Evolutionary conservation across 2,329 filamentous ascomycete genomes (phyloP).

Genomic region (Fusarium nodosum): DNA sequence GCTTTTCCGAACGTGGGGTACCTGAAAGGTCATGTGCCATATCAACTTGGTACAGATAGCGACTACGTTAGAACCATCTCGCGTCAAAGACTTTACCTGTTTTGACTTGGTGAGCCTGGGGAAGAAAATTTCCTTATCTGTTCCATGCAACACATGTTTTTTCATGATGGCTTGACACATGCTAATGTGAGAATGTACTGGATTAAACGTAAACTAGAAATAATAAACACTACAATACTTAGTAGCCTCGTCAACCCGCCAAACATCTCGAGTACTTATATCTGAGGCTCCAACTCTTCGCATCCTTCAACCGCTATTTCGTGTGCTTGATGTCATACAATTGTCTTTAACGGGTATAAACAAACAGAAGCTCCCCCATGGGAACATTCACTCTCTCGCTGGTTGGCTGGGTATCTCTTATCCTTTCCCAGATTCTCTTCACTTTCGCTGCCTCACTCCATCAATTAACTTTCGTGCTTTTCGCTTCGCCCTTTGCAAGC

Average conservation of each 20-base stretch:
- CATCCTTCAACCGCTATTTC: conserved; percentile 9
- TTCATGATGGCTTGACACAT: neutral
- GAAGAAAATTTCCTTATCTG: conserved; percentile 32
- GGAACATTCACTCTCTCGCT: conserved; percentile 22
- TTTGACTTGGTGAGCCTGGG: conserved; percentile 25
- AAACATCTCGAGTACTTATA: neutral
- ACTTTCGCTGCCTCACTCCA: neutral
- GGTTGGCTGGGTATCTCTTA: conserved; percentile 9
- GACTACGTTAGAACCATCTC: conserved; percentile 4
- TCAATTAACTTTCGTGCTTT: conserved; percentile 11
- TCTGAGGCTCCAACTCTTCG: conserved; percentile 1
- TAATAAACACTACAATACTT: conserved; percentile 1
- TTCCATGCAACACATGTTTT: conserved; percentile 4
- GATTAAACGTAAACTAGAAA: conserved; percentile 14
- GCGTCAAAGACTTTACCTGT: conserved; percentile 27
- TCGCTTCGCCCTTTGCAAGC: conserved; percentile 27
- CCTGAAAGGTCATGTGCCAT: conserved; percentile 42
- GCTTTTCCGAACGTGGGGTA: conserved; percentile 48
- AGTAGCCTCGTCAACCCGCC: neutral
- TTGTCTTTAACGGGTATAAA: conserved; percentile 38
- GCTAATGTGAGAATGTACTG: conserved; percentile 3
- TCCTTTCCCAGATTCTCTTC: conserved; percentile 6
- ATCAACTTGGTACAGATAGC: conserved; percentile 18
- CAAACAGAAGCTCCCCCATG: conserved; percentile 28
- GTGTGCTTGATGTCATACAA: conserved; percentile 21